Evolutionary conservation across 176 grass and related monocot genomes (phyloP).

Genomic region (Aegilops tauschii): DNA sequence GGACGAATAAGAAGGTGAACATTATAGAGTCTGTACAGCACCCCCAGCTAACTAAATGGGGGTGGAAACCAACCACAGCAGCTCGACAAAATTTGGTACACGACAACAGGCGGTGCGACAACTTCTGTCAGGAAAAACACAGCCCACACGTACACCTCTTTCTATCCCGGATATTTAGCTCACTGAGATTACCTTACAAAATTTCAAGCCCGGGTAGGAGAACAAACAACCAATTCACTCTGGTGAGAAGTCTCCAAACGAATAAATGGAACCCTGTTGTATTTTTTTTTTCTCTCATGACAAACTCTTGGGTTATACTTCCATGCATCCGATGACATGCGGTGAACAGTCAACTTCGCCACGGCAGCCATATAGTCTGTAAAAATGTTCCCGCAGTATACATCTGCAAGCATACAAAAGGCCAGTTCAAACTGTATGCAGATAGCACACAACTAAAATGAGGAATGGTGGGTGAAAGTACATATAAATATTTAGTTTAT

Average conservation of each 20-base stretch:
- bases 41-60: constrained; percentile 20
- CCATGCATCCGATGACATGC: constrained; percentile 20
- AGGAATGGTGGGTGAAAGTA: not conserved
- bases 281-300: constrained; percentile 14
- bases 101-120: constrained; percentile 46
- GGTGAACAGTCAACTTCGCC: constrained; percentile 30
- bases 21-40: constrained; percentile 31
- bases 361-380: constrained; percentile 22
- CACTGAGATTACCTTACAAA: constrained; percentile 32
- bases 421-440: constrained; percentile 7
- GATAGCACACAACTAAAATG: not conserved
- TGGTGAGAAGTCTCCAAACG: not conserved
- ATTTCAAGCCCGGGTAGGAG: constrained; percentile 21
- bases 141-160: constrained; percentile 17
- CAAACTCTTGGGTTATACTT: constrained; percentile 10
- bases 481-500: not conserved
- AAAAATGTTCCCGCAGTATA: constrained; percentile 39
- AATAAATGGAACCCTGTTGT: constrained; percentile 41
- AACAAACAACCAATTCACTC: constrained; percentile 13
- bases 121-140: constrained; percentile 44
- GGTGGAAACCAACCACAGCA: constrained; percentile 8
- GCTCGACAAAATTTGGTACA: constrained; percentile 35
- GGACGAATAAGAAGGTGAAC: not conserved
- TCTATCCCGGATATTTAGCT: constrained; percentile 1
- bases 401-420: constrained; percentile 37